Evolutionary conservation across 179 eudicot genomes (phyloP), one percentile per base, ranked within the genome.

Genomic region (Spinacia oleracea): DNA sequence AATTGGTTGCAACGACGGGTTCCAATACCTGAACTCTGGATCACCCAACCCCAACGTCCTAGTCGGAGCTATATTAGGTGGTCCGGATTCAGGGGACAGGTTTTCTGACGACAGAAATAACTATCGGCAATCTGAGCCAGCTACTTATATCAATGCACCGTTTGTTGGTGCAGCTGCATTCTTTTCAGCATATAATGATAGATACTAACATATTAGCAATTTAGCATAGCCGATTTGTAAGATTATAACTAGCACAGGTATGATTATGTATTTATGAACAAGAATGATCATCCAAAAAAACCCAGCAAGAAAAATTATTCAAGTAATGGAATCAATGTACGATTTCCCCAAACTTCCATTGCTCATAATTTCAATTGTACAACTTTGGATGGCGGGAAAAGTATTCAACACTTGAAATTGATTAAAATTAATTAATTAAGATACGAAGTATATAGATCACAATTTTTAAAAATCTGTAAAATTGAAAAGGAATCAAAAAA

Each of bases 141-240:
- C 98, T 31, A 94, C 98, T 0, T 94, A 94, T 51, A 92, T 92
- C 67, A 93, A 92, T 74, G 97, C 98, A 10, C 95, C 98, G 0
- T 89, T 92, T 81, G 94, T 94, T 60, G 98, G 98, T 1, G 91
- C 91, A 16, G 78, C 84, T 7, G 96, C 98, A 66, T 94, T 89
- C 85, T 94, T 92, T 76, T 81, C 91, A 20, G 86, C 87, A 46
- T 80, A 83, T 27, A 74, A 79, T 29, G 46, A 69, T 27, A 27
- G 62, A 72, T 62, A 76, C 34, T 75, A 76, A 65, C 21, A 75
- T 45, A n/a, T 38, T 48, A 48, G 1, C 5, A 48, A 11, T 9
- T 42, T 34, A 50, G 11, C 40, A 56, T 51, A 53, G 38, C 23
- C 31, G 16, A 5, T 38, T 38, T 77, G 1, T 45, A 46, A 46